phyloP scores from a whole-genome alignment of 345 rosid species.

The Dimocarpus longan region DNA sequence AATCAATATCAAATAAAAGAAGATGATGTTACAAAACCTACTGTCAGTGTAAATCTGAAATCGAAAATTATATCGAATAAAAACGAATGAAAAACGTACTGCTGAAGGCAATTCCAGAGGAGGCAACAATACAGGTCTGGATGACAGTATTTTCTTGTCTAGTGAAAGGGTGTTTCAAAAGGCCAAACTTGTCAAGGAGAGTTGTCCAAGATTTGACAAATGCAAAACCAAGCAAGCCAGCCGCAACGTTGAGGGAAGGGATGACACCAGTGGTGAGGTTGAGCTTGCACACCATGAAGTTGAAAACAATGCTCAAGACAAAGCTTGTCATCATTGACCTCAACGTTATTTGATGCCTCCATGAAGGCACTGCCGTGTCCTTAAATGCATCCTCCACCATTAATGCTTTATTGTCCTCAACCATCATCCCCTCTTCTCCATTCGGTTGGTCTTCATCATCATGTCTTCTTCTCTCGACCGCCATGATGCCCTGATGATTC shows the following conservation, averaged over 20 bases:
- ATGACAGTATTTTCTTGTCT: constrained; percentile 88
- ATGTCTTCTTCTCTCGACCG: not conserved
- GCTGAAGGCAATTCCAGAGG: constrained; percentile 96
- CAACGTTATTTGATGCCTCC: constrained; percentile 56
- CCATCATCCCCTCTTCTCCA: constrained; percentile 1
- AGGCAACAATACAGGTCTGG: constrained; percentile 87
- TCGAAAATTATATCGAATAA: too few species aligned
- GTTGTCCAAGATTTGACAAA: constrained; percentile 46
- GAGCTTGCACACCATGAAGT: constrained; percentile 70
- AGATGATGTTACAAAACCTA: too few species aligned
- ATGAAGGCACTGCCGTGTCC: constrained; percentile 41
- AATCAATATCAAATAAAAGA: too few species aligned
- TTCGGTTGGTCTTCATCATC: not conserved
- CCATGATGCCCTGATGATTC: not conserved
- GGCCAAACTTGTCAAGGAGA: constrained; percentile 47
- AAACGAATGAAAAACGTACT: constrained; percentile 41
- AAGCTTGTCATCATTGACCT: constrained; percentile 52
- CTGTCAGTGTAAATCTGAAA: too few species aligned
- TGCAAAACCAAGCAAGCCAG: constrained; percentile 62
- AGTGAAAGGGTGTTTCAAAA: constrained; percentile 74
- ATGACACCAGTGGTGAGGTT: constrained; percentile 73
- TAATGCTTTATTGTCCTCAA: not conserved
- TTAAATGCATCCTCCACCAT: constrained; percentile 46
- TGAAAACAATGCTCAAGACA: constrained; percentile 55
- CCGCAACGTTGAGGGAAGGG: constrained; percentile 68